Evolutionary conservation across 73 alveolate genomes (phyloP).

Genomic region (Strombidium stylifer): DNA sequence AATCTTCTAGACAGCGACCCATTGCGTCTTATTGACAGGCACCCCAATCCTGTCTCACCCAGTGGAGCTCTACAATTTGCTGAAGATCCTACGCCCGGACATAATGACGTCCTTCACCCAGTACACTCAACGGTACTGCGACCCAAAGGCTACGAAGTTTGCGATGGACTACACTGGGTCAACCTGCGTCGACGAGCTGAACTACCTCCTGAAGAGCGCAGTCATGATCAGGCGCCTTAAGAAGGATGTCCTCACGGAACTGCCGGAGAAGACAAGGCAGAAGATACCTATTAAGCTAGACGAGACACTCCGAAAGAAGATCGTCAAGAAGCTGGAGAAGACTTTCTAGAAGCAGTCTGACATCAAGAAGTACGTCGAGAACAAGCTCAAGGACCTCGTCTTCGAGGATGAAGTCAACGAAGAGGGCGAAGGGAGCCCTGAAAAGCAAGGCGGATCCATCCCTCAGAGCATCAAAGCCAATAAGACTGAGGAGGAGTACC

Average conservation of each 20-base stretch:
- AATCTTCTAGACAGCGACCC: conserved; percentile 54
- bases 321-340: conserved; percentile 24
- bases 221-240: conserved; percentile 90
- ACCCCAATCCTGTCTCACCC: conserved; percentile 93
- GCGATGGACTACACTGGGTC: conserved; percentile 81
- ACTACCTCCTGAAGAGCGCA: conserved; percentile 57
- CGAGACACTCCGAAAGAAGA: conserved; percentile 23
- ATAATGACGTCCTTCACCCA: conserved; percentile 48
- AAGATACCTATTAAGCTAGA: conserved; percentile 67
- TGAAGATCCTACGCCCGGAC: conserved; percentile 78
- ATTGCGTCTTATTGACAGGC: conserved; percentile 88
- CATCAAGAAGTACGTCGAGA: neutral
- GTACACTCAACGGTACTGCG: conserved; percentile 87
- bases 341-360: conserved; percentile 12
- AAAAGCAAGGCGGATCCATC: neutral
- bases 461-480: neutral
- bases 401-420: neutral
- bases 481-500: conserved; percentile 1
- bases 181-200: conserved; percentile 73
- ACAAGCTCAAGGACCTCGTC: neutral
- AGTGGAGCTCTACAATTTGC: conserved; percentile 79
- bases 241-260: conserved; percentile 78
- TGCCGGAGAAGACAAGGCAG: conserved; percentile 87
- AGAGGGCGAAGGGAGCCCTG: neutral
- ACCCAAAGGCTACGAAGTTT: conserved; percentile 65